Conservation (phyloP, 192 early-diverging fungal species). For the Phycomyces blakesleeanus region DNA sequence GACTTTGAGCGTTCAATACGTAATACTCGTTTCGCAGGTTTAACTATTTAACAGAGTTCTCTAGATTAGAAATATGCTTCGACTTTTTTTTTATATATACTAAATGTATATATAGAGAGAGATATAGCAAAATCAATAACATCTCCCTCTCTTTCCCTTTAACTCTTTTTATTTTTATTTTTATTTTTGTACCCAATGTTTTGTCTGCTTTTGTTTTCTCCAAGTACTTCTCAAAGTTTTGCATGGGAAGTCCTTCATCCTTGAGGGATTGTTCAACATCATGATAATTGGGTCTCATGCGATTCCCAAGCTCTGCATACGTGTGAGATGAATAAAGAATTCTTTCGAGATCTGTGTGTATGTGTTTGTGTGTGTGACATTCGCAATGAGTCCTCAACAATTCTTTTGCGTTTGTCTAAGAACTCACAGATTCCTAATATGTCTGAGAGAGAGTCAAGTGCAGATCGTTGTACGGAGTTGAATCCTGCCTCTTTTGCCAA, state of each 20-base stretch:
- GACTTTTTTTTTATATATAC: too few species aligned
- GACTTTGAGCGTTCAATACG: conserved; percentile 4
- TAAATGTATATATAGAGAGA: too few species aligned
- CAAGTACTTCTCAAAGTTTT: conserved; percentile 36
- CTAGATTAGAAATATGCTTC: too few species aligned
- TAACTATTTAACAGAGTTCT: not conserved
- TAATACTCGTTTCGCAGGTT: not conserved
- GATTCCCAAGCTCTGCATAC: conserved; percentile 50
- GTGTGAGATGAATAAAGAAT: conserved; percentile 42
- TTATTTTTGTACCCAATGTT: conserved; percentile 1
- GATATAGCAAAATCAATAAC: too few species aligned
- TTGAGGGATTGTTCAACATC: conserved; percentile 46
- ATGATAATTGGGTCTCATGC: conserved; percentile 45
- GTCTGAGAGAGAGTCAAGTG: conserved; percentile 35
- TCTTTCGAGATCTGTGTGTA: conserved; percentile 41
- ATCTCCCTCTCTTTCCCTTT: too few species aligned
- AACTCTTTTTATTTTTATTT: too few species aligned
- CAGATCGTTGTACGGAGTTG: conserved; percentile 34
- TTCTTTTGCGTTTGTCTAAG: not conserved
- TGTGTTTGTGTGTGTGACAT: not conserved
- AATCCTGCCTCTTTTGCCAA: conserved; percentile 45
- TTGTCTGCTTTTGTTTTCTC: conserved; percentile 3
- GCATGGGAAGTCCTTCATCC: conserved; percentile 35
- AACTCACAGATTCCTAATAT: conserved; percentile 40
- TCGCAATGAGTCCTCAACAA: not conserved